phyloP scores from a whole-genome alignment of 768 basidiomycete genomes.

The Harrya chromipes region DNA sequence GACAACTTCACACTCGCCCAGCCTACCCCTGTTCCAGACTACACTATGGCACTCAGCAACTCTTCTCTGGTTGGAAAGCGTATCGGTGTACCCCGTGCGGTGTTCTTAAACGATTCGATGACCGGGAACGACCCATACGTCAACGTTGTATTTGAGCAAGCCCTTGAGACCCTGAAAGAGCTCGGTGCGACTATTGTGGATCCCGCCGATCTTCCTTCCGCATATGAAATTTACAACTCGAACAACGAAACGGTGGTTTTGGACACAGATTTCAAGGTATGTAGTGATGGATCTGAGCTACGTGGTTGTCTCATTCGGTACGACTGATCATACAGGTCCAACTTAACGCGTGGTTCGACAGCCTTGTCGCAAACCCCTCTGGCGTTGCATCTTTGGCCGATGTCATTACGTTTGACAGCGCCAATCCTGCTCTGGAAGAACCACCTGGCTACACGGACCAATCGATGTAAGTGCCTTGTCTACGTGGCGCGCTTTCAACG shows the following conservation, averaged over 20 bases:
- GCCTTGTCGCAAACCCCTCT: conserved; percentile 50
- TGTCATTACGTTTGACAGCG: conserved; percentile 53
- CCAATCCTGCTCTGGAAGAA: conserved; percentile 48
- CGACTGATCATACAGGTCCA: conserved; percentile 39
- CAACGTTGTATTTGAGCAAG: conserved; percentile 38
- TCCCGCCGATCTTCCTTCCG: conserved; percentile 59
- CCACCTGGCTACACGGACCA: conserved; percentile 34
- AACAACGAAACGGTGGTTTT: conserved; percentile 56
- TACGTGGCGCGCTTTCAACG: neutral
- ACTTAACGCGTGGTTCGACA: conserved; percentile 46
- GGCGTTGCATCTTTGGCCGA: conserved; percentile 58
- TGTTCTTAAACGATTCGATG: conserved; percentile 31
- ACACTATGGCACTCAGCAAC: conserved; percentile 47
- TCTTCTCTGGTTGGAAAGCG: conserved; percentile 49
- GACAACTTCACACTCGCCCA: conserved; percentile 55
- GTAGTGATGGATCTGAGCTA: neutral
- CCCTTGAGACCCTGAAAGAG: conserved; percentile 35
- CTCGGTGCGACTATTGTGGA: conserved; percentile 55
- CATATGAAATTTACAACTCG: conserved; percentile 44
- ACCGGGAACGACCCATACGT: conserved; percentile 28
- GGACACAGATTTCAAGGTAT: conserved; percentile 58
- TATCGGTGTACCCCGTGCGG: conserved; percentile 49
- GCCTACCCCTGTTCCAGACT: conserved; percentile 53
- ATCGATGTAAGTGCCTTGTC: conserved; percentile 33
- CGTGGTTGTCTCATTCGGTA: neutral